Percentiles rank a stretch among this genome's conserved stretches.
Evolutionary conservation across 2,329 filamentous ascomycete genomes (phyloP).

Genomic region (Pestalotiopsis fici): DNA sequence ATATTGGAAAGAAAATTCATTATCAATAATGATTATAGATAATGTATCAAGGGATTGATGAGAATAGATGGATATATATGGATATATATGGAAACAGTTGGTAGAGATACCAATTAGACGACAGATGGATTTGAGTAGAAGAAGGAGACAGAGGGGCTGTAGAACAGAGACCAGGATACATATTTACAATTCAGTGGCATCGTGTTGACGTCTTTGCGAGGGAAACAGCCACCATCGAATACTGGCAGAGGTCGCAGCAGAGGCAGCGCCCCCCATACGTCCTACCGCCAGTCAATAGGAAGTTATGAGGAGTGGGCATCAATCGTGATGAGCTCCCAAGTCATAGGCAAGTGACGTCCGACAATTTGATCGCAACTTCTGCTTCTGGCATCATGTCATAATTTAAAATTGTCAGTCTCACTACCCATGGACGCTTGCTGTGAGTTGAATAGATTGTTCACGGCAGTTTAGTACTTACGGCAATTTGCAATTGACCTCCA

Average conservation of each 20-base stretch:
- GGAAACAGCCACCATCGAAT: neutral
- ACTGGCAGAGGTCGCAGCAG: neutral
- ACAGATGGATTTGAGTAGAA: neutral
- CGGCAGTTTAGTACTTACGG: too few relatives aligned
- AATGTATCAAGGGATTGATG: neutral
- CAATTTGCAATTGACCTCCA: too few relatives aligned
- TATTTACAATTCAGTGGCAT: neutral
- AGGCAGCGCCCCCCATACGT: neutral
- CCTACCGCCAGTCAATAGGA: neutral
- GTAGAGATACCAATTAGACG: neutral
- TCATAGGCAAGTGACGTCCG: too few relatives aligned
- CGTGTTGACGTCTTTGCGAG: neutral
- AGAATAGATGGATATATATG: neutral
- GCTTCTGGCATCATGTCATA: neutral
- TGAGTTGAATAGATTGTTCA: too few relatives aligned
- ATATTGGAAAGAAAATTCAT: neutral
- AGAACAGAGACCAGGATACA: neutral
- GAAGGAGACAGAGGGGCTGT: neutral
- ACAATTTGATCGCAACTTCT: too few relatives aligned
- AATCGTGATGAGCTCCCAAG: too few relatives aligned
- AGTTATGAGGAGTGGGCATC: neutral
- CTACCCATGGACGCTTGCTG: too few relatives aligned
- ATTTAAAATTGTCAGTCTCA: too few relatives aligned
- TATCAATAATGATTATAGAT: neutral
- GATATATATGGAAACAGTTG: neutral